These are phyloP conservation scores for Solanum chilense DNA, from an alignment of 257 asterid species.

Conservation along the genomic window DNA sequence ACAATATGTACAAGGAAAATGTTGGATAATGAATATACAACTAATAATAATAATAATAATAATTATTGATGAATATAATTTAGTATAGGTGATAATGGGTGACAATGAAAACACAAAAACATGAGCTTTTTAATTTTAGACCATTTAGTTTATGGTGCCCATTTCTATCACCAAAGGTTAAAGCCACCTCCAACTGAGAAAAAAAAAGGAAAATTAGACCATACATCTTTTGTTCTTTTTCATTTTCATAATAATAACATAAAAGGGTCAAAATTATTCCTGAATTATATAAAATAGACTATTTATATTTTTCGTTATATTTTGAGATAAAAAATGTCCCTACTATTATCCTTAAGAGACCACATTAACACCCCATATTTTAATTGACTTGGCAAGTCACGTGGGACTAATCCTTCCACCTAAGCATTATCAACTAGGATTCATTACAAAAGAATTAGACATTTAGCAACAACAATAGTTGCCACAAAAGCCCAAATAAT, in stretches of 20 bases:
- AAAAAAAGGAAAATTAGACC: background rate
- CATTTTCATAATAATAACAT: no score
- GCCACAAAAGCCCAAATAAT: no score
- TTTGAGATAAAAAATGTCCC: no score
- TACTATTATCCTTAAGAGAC: no score
- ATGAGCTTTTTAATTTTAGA: background rate
- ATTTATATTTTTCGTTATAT: no score
- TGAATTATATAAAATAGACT: no score
- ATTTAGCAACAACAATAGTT: accelerated
- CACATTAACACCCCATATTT: no score
- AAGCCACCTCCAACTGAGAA: background rate
- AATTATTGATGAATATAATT: background rate
- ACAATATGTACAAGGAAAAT: background rate
- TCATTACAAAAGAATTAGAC: no score
- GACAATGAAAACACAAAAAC: background rate
- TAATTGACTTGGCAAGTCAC: no score
- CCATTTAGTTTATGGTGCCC: background rate
- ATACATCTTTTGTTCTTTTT: background rate
- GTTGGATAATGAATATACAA: background rate
- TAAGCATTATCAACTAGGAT: no score
- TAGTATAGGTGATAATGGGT: background rate
- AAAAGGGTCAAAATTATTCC: no score
- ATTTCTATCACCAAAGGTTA: background rate
- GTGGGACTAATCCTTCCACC: no score
- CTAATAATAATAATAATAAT: background rate